phyloP scores from a whole-genome alignment of 208 protist species.

The Leishmania gerbilli region DNA sequence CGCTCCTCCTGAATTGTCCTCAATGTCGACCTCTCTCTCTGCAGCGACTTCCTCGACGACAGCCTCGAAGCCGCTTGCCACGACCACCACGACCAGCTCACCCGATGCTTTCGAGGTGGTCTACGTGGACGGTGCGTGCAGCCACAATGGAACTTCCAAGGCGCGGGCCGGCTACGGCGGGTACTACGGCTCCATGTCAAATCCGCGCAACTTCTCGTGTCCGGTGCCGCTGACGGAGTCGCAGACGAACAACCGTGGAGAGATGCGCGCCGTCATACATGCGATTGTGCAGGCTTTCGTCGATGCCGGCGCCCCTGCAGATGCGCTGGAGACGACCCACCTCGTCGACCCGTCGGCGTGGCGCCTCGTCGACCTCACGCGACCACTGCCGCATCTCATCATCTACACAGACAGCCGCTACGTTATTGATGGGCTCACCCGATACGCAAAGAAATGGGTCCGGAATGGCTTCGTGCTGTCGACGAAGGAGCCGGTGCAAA shows the following conservation, averaged over 20 bases:
- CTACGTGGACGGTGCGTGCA: constrained; percentile 88
- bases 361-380: neutral
- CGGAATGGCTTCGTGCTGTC: constrained; percentile 56
- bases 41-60: neutral
- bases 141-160: constrained; percentile 50
- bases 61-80: neutral
- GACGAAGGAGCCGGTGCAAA: constrained; percentile 49
- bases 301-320: constrained; percentile 25
- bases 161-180: constrained; percentile 79
- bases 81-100: neutral
- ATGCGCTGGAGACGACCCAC: constrained; percentile 13
- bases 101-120: constrained; percentile 31
- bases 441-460: constrained; percentile 58
- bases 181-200: constrained; percentile 61
- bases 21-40: neutral
- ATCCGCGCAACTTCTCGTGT: constrained; percentile 70
- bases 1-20: neutral
- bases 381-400: constrained; percentile 43
- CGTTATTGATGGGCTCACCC: constrained; percentile 63
- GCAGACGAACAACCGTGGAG: constrained; percentile 88
- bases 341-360: constrained; percentile 7
- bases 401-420: constrained; percentile 85
- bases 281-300: constrained; percentile 53
- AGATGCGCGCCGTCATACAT: constrained; percentile 80
- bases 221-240: constrained; percentile 51